Base-by-base conservation (phyloP, 192 early-diverging fungal genomes). In the Umbelopsis vinacea region DNA sequence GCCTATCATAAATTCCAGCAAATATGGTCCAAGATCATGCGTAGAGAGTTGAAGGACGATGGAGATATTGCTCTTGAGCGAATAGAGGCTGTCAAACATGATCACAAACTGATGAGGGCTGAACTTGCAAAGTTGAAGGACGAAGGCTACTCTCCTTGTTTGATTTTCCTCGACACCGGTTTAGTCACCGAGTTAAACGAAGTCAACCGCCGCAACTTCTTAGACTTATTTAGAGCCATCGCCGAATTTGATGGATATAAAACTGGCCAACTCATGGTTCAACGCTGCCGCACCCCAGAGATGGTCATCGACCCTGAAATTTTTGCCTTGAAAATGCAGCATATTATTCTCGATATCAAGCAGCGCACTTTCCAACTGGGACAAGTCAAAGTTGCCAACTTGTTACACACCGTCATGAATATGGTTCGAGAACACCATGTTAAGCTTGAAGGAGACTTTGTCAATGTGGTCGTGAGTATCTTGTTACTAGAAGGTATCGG, bases 401-500 rank as follows among this genome's bases (percentile, higher is more conserved):
- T 99, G 21, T 84, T 99, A n/a, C 69, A 77, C 6, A 86, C 85
- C 6, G 95, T 96, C 4, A 92, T 96, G 86, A 70, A 81, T 35
- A 93, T 94, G 87, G 96, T 97, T 4, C 86, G 96, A n/a, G 81
- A 82, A 6, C 95, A 99, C 78, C 95, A 94, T 71, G 96, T 99
- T 0, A 90, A 92, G 66, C 84, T 99, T 66, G 97, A 97, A 74
- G 94, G 96, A 0, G 96, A 97, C 72, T 99, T 98, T 83, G 91
- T 93, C 9, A 98, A 97, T 81, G 90, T 97, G 19, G 89, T 95
- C 10, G 89, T 99, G 45, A 89, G 92, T 9, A 93, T 97, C 69
- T 87, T 98, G 82, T 85, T 99, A 67, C 77, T 99, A 2, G 97
- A 99, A 78, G 97, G 97, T 0, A 94, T 99, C 78, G 97, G 97